Base-by-base conservation (phyloP, 805 yeast species). In the Pichia kluyveri region DNA sequence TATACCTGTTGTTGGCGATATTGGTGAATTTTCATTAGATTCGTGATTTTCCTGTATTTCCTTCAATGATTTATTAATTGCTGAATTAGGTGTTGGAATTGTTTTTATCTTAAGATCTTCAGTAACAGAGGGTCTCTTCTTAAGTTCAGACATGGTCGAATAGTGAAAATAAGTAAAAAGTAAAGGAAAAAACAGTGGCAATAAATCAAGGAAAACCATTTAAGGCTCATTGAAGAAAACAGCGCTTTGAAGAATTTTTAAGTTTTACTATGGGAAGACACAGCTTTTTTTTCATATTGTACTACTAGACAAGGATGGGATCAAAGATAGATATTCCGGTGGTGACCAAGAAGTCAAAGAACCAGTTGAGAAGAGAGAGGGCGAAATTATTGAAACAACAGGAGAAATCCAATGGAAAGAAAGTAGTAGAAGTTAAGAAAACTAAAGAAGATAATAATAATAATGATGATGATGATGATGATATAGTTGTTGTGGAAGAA, bases 341-440 rank as follows among this genome's bases (percentile, higher is more conserved):
- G 12, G 42, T 27, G 19, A 6, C 30, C 8, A 48, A 46, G 52
- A 67, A 77, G 51, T 65, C 76, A 9, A 78, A 77, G 64, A 78
- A 78, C 59, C 82, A 76, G 58, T 56, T 75, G 26, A 61, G 83
- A 48, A 62, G 83, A 48, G 81, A 73, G 52, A 64, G 64, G 52
- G 75, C 73, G 7, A 77, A 76, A 12, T 14, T 40, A 28, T 34
- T 19, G 48, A 40, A 42, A 32, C 11, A 17, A n/a, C 23, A 17
- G 5, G 23, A 41, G 23, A 10, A 14, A 45, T 2, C 11, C 18
- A 7, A 26, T n/a, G 14, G 12, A 27, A 34, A 7, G 14, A 11
- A 19, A 28, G 12, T 9, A 31, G 32, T 26, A 17, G 41, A 26
- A 47, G 45, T 28, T 45, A 34, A 38, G 55, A 39, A 44, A 38